These are phyloP conservation scores for Collybiopsis luxurians DNA, from an alignment of 768 basidiomycete genomes.

Conservation along the genomic window DNA sequence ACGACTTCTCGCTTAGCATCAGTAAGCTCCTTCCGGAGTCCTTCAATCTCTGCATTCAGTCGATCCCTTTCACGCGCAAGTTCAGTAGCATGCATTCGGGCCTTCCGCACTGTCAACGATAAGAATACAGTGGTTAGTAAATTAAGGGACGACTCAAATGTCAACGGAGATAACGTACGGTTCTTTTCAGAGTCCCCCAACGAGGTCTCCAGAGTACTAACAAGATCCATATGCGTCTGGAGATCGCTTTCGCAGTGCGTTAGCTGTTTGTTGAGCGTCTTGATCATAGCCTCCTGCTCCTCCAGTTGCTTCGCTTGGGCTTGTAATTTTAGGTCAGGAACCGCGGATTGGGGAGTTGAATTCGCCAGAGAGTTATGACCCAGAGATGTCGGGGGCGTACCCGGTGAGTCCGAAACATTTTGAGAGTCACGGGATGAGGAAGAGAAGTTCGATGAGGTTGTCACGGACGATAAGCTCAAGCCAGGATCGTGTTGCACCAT, in stretches of 20 bases:
- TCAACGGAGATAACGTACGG: slow-evolving; percentile 47
- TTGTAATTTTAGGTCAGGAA: slow-evolving; percentile 53
- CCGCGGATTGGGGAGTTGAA: slow-evolving; percentile 33
- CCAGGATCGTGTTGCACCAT: slow-evolving; percentile 40
- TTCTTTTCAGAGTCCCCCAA: slow-evolving; percentile 93
- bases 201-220: slow-evolving; percentile 78
- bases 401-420: slow-evolving; percentile 50
- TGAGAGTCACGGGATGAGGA: slow-evolving; percentile 71
- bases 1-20: slow-evolving; percentile 81
- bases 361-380: slow-evolving; percentile 39
- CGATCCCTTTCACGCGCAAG: slow-evolving; percentile 83
- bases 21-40: slow-evolving; percentile 67
- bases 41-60: slow-evolving; percentile 60
- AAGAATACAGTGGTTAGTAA: slow-evolving; percentile 8
- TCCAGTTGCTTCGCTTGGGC: slow-evolving; percentile 68
- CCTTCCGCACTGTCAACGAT: slow-evolving; percentile 70
- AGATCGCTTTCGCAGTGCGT: slow-evolving; percentile 92
- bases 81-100: slow-evolving; percentile 91
- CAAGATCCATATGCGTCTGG: slow-evolving; percentile 89
- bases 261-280: slow-evolving; percentile 89
- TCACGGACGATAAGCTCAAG: slow-evolving; percentile 59
- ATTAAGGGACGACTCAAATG: background rate
- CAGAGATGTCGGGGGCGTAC: slow-evolving; percentile 45
- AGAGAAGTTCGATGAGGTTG: slow-evolving; percentile 50
- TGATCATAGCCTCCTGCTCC: slow-evolving; percentile 90